Evolutionary conservation across 192 early-diverging fungal species (phyloP).

Genomic region (Funneliformis mosseae): DNA sequence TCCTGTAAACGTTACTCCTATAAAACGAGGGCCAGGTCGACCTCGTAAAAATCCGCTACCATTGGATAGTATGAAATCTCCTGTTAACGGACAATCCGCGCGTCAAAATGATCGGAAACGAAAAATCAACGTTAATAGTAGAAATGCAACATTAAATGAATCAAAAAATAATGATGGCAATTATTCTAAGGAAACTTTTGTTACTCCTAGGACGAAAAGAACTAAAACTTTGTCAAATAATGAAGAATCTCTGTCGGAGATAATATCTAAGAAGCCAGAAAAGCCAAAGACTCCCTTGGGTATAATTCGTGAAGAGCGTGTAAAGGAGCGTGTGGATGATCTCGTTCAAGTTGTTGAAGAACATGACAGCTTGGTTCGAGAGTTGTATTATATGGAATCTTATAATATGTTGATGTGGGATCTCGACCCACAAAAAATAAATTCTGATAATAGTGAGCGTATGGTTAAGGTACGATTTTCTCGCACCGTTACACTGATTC

Average conservation of each 20-base stretch:
- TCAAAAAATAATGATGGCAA: neutral
- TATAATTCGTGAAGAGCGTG: conserved; percentile 35
- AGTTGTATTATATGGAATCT: conserved; percentile 61
- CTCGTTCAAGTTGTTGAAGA: conserved; percentile 52
- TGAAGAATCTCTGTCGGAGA: neutral
- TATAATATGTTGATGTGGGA: conserved; percentile 53
- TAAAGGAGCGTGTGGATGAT: conserved; percentile 44
- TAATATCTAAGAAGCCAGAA: neutral
- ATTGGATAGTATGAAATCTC: neutral
- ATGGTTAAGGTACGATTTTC: conserved; percentile 50
- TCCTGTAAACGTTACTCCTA: neutral
- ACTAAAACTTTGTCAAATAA: conserved; percentile 27
- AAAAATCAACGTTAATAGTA: neutral
- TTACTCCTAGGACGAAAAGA: neutral
- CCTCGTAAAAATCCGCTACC: conserved; percentile 17
- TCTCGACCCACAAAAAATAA: conserved; percentile 52
- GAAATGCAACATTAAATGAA: neutral
- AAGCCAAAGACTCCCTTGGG: conserved; percentile 50
- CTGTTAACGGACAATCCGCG: neutral
- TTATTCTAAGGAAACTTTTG: neutral
- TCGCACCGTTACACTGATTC: neutral
- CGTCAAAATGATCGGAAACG: conserved; percentile 8
- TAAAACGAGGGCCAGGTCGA: conserved; percentile 30
- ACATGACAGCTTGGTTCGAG: conserved; percentile 57
- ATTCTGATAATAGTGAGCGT: conserved; percentile 55